Evolutionary conservation across 1,284 basidiomycete species (phyloP).

Genomic region (Inonotus obliquus): DNA sequence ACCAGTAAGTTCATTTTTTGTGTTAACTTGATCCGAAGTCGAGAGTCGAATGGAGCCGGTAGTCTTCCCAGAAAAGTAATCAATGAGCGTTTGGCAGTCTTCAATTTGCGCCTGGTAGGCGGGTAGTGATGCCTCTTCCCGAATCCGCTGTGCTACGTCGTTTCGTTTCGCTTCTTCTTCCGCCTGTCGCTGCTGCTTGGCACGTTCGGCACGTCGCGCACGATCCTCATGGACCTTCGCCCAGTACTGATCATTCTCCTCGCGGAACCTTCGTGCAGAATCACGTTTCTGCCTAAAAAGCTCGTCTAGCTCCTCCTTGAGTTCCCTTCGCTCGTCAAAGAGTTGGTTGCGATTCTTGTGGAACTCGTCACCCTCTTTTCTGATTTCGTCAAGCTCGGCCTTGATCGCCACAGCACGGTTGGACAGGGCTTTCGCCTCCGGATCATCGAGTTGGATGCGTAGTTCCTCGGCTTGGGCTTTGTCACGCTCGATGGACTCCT

Average conservation of each 20-base stretch:
- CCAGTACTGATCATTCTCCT: slow-evolving; percentile 79
- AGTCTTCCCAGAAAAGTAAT: slow-evolving; percentile 79
- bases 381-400: slow-evolving; percentile 82
- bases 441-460: slow-evolving; percentile 85
- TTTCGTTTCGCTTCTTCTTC: slow-evolving; percentile 83
- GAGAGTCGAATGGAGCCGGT: slow-evolving; percentile 43
- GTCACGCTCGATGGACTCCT: slow-evolving; percentile 80
- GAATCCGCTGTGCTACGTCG: slow-evolving; percentile 76
- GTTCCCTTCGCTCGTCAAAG: slow-evolving; percentile 79
- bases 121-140: slow-evolving; percentile 88
- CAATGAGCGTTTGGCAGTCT: slow-evolving; percentile 93
- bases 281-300: slow-evolving; percentile 82
- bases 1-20: slow-evolving; percentile 52
- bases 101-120: slow-evolving; percentile 95
- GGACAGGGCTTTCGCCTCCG: slow-evolving; percentile 79
- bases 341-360: slow-evolving; percentile 82
- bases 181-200: slow-evolving; percentile 75
- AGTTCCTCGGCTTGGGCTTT: slow-evolving; percentile 76
- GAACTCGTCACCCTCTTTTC: slow-evolving; percentile 83
- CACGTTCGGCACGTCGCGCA: slow-evolving; percentile 76
- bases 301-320: slow-evolving; percentile 69
- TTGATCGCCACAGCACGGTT: slow-evolving; percentile 84
- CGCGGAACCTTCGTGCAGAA: slow-evolving; percentile 64
- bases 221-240: slow-evolving; percentile 82
- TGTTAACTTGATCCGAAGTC: slow-evolving; percentile 24